A percentile compares a stretch with the other conserved stretches of the same genome.
Evolutionary conservation across 164 flowering plant genomes (phyloP).

Genomic region (Cinnamomum chago): DNA sequence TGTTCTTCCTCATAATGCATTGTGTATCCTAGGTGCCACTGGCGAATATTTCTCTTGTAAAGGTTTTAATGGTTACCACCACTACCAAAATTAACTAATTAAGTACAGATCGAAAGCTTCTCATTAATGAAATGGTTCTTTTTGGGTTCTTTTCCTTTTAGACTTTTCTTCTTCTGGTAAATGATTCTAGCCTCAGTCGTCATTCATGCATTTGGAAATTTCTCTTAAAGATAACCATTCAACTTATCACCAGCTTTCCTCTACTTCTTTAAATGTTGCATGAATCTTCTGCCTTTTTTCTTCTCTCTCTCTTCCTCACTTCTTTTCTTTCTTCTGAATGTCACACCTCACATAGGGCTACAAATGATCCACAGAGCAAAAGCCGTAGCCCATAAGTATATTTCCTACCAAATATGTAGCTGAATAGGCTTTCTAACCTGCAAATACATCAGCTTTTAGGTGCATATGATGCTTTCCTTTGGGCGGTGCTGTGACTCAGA

Average conservation of each 20-base stretch:
- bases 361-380: neutral
- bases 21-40: too few species aligned
- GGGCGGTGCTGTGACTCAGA: constrained; percentile 28
- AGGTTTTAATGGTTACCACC: too few species aligned
- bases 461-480: constrained; percentile 45
- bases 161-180: neutral
- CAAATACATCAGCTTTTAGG: constrained; percentile 38
- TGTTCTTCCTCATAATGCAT: too few species aligned
- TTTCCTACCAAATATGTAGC: constrained; percentile 8
- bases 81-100: too few species aligned
- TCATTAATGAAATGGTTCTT: neutral
- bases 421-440: constrained; percentile 32
- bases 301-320: neutral
- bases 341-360: neutral
- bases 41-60: too few species aligned
- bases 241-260: neutral
- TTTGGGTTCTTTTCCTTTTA: neutral
- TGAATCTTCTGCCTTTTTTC: neutral
- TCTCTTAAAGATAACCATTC: too few species aligned
- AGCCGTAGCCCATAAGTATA: neutral
- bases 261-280: neutral
- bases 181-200: neutral
- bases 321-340: neutral
- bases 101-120: too few species aligned
- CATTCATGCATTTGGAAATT: neutral